Evolutionary conservation across 495 filamentous ascomycete genomes (phyloP).

Genomic region (Rhizodiscina lignyota): DNA sequence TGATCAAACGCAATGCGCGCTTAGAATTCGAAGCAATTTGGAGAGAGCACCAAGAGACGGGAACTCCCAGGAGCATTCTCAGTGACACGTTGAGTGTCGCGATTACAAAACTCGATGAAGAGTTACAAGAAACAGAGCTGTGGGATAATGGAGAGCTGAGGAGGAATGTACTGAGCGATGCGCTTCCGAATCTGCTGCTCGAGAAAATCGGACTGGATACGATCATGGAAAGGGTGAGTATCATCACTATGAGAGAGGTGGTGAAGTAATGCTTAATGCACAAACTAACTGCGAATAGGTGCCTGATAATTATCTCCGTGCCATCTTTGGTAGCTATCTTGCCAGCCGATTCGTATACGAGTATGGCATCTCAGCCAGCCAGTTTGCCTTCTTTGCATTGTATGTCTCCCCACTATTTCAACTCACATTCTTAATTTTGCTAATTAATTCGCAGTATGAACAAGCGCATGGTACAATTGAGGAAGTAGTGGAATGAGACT

Average conservation of each 20-base stretch:
- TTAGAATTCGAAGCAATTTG: conserved; percentile 98
- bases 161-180: conserved; percentile 63
- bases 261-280: neutral
- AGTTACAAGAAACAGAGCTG: conserved; percentile 79
- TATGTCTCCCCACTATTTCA: conserved; percentile 30
- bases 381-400: conserved; percentile 99
- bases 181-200: conserved; percentile 67
- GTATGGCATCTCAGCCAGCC: conserved; percentile 79
- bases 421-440: neutral
- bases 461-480: conserved; percentile 17
- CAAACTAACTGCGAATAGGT: conserved; percentile 31
- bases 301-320: conserved; percentile 77
- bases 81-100: conserved; percentile 78
- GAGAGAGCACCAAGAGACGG: conserved; percentile 76
- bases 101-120: conserved; percentile 89
- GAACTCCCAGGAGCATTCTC: conserved; percentile 60
- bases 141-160: conserved; percentile 75
- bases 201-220: conserved; percentile 80
- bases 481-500: neutral
- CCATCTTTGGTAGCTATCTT: conserved; percentile 91
- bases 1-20: conserved; percentile 73
- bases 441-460: conserved; percentile 14
- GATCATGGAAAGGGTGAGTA: conserved; percentile 59
- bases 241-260: neutral
- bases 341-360: conserved; percentile 93